These are phyloP conservation scores for Termitomyces sp. DNA, from an alignment of 768 basidiomycete species.

Conservation along the genomic window DNA sequence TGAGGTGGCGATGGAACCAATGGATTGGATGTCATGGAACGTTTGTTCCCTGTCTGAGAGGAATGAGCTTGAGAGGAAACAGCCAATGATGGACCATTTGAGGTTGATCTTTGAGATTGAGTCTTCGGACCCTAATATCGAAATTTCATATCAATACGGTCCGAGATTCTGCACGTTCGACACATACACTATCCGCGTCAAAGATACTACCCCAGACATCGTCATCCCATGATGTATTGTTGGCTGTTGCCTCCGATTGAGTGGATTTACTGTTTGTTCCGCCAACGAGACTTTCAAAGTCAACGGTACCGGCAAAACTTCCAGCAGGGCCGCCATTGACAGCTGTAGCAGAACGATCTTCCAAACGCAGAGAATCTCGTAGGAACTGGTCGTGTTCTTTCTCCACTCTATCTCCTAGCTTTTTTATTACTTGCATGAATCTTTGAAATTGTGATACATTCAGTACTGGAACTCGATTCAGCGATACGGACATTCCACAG, in stretches of 20 bases:
- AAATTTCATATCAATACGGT: background rate
- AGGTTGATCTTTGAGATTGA: conserved; percentile 21
- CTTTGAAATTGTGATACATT: conserved; percentile 84
- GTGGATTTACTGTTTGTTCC: conserved; percentile 38
- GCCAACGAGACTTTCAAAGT: conserved; percentile 86
- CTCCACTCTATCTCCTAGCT: conserved; percentile 82
- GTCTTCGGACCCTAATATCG: conserved; percentile 10
- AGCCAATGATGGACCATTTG: conserved; percentile 1
- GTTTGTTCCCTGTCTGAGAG: conserved; percentile 31
- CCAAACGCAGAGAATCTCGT: conserved; percentile 86
- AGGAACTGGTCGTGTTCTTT: conserved; percentile 90
- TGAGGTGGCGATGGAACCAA: conserved; percentile 4
- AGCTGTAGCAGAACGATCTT: conserved; percentile 61
- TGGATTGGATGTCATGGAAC: conserved; percentile 23
- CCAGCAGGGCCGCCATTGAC: conserved; percentile 32
- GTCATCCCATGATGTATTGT: conserved; percentile 61
- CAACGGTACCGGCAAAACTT: conserved; percentile 45
- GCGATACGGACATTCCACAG: background rate
- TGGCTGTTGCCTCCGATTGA: conserved; percentile 37
- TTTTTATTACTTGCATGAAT: conserved; percentile 83
- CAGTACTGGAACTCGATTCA: conserved; percentile 41
- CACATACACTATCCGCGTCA: conserved; percentile 29
- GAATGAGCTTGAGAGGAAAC: conserved; percentile 29
- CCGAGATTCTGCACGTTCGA: background rate
- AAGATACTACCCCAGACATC: conserved; percentile 84